Conservation (phyloP, 768 basidiomycete genomes). For the Daedaleopsis sinensis region DNA sequence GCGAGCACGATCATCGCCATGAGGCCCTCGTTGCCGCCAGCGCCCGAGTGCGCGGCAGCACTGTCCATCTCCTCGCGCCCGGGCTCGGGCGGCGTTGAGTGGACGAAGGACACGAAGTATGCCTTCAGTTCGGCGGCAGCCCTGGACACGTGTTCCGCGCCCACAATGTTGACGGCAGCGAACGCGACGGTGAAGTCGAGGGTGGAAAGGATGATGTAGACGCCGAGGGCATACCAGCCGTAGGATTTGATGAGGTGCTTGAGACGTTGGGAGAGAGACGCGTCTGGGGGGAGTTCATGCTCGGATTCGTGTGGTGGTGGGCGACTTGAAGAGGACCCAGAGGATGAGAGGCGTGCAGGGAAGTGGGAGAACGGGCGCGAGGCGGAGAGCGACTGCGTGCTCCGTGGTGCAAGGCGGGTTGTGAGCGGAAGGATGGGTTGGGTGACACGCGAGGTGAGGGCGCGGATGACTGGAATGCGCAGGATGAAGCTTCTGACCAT, state of each 20-base stretch:
- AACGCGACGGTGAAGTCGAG: constrained; percentile 89
- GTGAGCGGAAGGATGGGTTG: constrained; percentile 53
- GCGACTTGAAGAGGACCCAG: constrained; percentile 36
- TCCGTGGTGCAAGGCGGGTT: constrained; percentile 37
- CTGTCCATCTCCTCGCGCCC: constrained; percentile 66
- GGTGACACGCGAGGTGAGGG: constrained; percentile 45
- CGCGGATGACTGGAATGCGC: constrained; percentile 50
- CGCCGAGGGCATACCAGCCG: constrained; percentile 94
- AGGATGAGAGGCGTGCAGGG: constrained; percentile 49
- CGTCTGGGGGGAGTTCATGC: constrained; percentile 46
- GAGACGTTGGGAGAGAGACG: constrained; percentile 68
- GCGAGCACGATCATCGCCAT: constrained; percentile 94
- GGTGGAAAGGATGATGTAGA: constrained; percentile 74
- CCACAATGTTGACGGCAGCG: constrained; percentile 80
- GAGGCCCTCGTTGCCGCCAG: constrained; percentile 66
- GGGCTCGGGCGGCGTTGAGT: constrained; percentile 62
- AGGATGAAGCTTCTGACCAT: constrained; percentile 40
- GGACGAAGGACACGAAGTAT: constrained; percentile 45
- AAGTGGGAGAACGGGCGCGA: constrained; percentile 52
- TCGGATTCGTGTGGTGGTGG: constrained; percentile 22
- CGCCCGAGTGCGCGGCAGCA: constrained; percentile 31
- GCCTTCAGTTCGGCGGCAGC: constrained; percentile 62
- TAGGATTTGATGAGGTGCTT: constrained; percentile 88
- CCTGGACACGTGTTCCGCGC: constrained; percentile 85
- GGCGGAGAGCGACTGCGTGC: constrained; percentile 33